Evolutionary conservation across 768 basidiomycete species (phyloP), one percentile per base, ranked within the genome.

Genomic region (Zangia roseola): DNA sequence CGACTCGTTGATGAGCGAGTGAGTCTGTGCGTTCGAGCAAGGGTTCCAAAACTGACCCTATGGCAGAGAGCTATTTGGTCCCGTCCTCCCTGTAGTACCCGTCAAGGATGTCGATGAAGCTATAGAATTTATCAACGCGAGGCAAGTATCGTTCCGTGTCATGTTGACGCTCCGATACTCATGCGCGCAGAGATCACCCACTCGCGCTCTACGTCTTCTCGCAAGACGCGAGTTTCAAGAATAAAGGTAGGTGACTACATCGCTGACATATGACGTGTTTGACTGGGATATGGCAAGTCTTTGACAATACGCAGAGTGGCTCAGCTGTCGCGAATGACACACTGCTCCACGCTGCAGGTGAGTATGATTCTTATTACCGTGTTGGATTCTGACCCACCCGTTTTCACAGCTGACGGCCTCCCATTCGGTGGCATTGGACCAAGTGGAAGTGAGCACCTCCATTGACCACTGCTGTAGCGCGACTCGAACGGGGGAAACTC

Each of bases 1-100:
- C 45, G 91, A 94, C 66, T 76, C 84, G 0, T 66, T 92, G 52
- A 88, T 94, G 87, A 74, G 75, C 61, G 84, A 88, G 88, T 87
- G 57, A 42, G 84, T 73, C 3, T 16, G 38, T 43, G 8, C 19
- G 13, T 50, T 35, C 5, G 16, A 14, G 26, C 13, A 43, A 43
- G 8, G 14, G 25, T 39, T 10, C n/a, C 1, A 25, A 38, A 7
- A 19, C 26, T 54, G 4, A 55, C n/a, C 13, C 5, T 5, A 38
- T 16, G 36, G 0, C 6, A 91, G 89, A 51, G 92, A 94, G 59
- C 75, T 93, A 36, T 93, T 94, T 56, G 92, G 91, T 0, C 91
- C 92, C 8, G 55, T 94, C 10, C 69, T 94, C 20, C 85, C 89
- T 4, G 74, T 94, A 34, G 70, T 94, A 1, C 78, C 84, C 0